phyloP scores from a whole-genome alignment of 1,139 yeast genomes.

The Trichomonascaceae sp. region DNA sequence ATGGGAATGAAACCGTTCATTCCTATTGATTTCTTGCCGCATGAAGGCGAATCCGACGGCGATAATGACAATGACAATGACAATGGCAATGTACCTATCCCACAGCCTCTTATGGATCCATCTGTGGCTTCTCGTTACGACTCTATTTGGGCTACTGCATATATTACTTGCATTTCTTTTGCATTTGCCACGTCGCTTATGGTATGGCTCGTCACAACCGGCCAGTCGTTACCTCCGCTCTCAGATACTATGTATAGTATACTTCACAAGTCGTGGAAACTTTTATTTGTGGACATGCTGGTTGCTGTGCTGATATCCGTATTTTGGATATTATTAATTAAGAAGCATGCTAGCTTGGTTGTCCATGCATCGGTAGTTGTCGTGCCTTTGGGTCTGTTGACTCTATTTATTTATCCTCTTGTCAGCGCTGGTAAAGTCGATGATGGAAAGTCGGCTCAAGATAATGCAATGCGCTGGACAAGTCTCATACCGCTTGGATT shows the following conservation, averaged over 20 bases:
- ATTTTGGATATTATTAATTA: constrained; percentile 33
- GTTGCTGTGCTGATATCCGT: constrained; percentile 29
- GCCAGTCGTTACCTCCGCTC: constrained; percentile 23
- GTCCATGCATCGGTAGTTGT: constrained; percentile 32
- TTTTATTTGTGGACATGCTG: constrained; percentile 27
- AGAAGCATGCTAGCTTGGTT: constrained; percentile 29
- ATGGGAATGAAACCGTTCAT: constrained; percentile 21
- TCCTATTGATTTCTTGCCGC: constrained; percentile 19
- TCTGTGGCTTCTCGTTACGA: constrained; percentile 22
- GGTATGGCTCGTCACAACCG: constrained; percentile 30
- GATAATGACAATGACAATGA: constrained; percentile 8
- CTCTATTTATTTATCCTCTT: constrained; percentile 29
- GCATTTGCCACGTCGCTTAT: constrained; percentile 33
- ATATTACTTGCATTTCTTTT: constrained; percentile 27
- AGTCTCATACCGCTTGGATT: constrained; percentile 30
- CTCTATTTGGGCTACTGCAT: constrained; percentile 29
- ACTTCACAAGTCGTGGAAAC: constrained; percentile 26
- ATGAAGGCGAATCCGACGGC: constrained; percentile 9
- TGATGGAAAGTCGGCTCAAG: constrained; percentile 34
- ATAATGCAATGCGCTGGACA: constrained; percentile 35
- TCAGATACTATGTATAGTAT: constrained; percentile 33
- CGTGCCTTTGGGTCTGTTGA: constrained; percentile 31
- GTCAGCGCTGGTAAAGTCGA: constrained; percentile 32
- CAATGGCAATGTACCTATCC: constrained; percentile 14
- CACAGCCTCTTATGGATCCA: constrained; percentile 16